Evolutionary conservation across 305 asterid genomes (phyloP).

Genomic region (Plantago lanceolata): DNA sequence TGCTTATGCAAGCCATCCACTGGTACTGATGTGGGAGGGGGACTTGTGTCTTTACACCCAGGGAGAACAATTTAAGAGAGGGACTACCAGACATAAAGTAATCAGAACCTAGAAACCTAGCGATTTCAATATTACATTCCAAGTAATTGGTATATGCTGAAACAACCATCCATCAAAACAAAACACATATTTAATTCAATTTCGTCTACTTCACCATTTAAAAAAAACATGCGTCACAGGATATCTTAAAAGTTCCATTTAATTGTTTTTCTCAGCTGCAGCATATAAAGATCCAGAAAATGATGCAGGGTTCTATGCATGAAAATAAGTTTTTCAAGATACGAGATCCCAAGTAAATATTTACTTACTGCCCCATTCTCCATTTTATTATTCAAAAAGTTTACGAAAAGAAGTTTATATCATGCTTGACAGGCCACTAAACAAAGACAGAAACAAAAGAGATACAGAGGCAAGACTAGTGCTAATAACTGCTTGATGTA

Average conservation of each 20-base stretch:
- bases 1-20: conserved; percentile 48
- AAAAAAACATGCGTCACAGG: neutral
- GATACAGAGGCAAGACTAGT: conserved; percentile 13
- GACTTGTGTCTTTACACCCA: conserved; percentile 37
- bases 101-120: conserved; percentile 7
- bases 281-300: too few relatives aligned
- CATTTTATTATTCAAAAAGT: neutral
- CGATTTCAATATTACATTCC: neutral
- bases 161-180: neutral
- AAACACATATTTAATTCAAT: neutral
- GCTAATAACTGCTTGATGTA: conserved; percentile 25
- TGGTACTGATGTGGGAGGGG: conserved; percentile 58
- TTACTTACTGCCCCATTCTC: neutral
- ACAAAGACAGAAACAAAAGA: neutral
- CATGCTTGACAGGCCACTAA: conserved; percentile 23
- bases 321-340: conserved; percentile 22
- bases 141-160: conserved; percentile 18
- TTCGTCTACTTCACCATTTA: neutral
- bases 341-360: neutral
- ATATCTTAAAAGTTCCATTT: neutral
- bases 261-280: neutral
- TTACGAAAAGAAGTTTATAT: neutral
- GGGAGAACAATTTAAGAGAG: conserved; percentile 24
- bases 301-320: conserved; percentile 5
- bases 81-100: conserved; percentile 14